A percentile compares a stretch with the other conserved stretches of the same genome.
Conservation (phyloP, 129 eudicot species). For the Glebionis coronaria region DNA sequence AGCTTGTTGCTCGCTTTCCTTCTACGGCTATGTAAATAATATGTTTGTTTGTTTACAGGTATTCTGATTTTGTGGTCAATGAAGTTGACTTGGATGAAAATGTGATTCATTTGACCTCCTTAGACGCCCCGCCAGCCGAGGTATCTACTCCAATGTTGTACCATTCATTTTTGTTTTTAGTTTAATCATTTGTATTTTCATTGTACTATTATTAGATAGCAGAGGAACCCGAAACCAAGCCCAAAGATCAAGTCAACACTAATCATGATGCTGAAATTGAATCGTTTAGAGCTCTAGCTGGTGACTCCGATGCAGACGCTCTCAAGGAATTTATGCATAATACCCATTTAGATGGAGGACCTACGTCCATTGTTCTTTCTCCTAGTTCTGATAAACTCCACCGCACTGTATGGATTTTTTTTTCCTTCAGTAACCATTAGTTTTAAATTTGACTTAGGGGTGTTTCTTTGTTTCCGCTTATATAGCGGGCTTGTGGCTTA, state of each 20-base stretch:
- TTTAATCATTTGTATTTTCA: constrained; percentile 12
- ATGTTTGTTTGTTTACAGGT: too few relatives aligned
- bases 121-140: constrained; percentile 69
- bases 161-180: not conserved
- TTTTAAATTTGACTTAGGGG: too few relatives aligned
- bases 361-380: constrained; percentile 62
- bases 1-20: too few relatives aligned
- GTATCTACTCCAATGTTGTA: constrained; percentile 20
- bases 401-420: constrained; percentile 51
- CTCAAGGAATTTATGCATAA: constrained; percentile 52
- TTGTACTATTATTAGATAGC: constrained; percentile 38
- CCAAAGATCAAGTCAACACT: constrained; percentile 43
- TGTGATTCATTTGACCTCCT: constrained; percentile 78
- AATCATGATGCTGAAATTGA: constrained; percentile 60
- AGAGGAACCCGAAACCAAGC: constrained; percentile 55
- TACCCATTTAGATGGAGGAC: constrained; percentile 38
- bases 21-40: too few relatives aligned
- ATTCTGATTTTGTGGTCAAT: constrained; percentile 92
- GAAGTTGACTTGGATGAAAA: constrained; percentile 91
- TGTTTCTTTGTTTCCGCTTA: too few relatives aligned
- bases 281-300: constrained; percentile 71
- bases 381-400: constrained; percentile 89
- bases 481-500: too few relatives aligned
- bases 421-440: not conserved
- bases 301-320: constrained; percentile 70